Percentiles rank a stretch among this genome's conserved stretches.
phyloP scores from a whole-genome alignment of 139 green algal species.

The Mesotaenium endlicherianum region DNA sequence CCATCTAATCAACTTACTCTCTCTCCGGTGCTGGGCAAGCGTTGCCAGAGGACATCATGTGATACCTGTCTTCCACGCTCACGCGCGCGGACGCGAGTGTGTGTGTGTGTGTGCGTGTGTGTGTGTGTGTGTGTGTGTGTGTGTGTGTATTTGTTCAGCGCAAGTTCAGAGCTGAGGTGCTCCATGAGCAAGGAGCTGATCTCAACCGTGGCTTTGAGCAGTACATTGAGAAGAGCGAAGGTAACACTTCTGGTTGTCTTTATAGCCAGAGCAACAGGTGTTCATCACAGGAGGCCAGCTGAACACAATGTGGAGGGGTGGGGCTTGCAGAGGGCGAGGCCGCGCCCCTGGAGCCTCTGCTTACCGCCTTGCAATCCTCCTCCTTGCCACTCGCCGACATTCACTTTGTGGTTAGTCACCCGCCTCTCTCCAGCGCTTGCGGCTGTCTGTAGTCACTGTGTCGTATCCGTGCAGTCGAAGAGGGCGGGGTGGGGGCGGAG shows the following conservation, averaged over 20 bases:
- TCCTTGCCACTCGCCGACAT: background rate
- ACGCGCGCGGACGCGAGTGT: too few relatives aligned
- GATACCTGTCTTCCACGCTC: too few relatives aligned
- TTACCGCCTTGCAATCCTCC: too few relatives aligned
- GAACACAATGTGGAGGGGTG: background rate
- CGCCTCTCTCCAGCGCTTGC: background rate
- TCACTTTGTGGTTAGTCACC: slow-evolving; percentile 9
- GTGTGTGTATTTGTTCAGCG: too few relatives aligned
- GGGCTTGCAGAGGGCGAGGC: background rate
- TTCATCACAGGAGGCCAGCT: background rate
- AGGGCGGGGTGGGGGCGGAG: background rate
- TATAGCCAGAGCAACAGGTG: too few relatives aligned
- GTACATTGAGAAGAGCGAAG: slow-evolving; percentile 18
- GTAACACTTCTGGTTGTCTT: too few relatives aligned
- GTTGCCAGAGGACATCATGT: too few relatives aligned
- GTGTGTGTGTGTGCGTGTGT: too few relatives aligned
- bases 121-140: too few relatives aligned
- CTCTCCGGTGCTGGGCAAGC: too few relatives aligned
- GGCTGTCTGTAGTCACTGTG: background rate
- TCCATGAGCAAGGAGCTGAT: background rate
- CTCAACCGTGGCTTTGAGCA: slow-evolving; percentile 27
- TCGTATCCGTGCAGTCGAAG: background rate
- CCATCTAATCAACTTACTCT: too few relatives aligned
- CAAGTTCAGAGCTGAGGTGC: background rate
- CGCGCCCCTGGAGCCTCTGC: too few relatives aligned